These are phyloP conservation scores for Cutaneotrichosporon sp. DNA, from an alignment of 1,284 basidiomycete species.

Conservation along the genomic window DNA sequence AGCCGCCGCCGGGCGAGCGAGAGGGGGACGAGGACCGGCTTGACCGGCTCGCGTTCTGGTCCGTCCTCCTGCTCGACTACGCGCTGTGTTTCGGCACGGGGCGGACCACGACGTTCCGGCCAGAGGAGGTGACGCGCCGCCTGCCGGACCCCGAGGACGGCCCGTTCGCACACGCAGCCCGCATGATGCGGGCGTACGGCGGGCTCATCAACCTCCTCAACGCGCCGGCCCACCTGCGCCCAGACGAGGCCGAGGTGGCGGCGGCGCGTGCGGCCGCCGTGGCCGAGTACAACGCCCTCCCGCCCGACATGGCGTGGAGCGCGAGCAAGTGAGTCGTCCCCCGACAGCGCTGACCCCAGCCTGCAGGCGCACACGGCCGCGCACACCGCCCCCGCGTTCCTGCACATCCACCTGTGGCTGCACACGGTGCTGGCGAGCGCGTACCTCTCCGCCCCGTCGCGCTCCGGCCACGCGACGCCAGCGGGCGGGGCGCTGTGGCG, in stretches of 20 bases:
- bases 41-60: conserved; percentile 38
- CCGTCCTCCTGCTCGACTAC: conserved; percentile 33
- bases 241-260: conserved; percentile 9
- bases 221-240: neutral
- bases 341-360: conserved; percentile 11
- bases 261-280: conserved; percentile 23
- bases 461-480: conserved; percentile 16
- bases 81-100: conserved; percentile 34
- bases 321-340: conserved; percentile 30
- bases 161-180: conserved; percentile 32
- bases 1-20: conserved; percentile 13
- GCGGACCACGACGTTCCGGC: conserved; percentile 32
- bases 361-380: conserved; percentile 30
- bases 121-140: conserved; percentile 32
- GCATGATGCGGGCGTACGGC: conserved; percentile 30
- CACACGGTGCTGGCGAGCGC: conserved; percentile 34
- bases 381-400: conserved; percentile 28
- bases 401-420: conserved; percentile 40
- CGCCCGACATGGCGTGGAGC: conserved; percentile 36
- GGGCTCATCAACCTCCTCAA: conserved; percentile 37
- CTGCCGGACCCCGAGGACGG: conserved; percentile 7
- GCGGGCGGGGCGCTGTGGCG: conserved; percentile 27
- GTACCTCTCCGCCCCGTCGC: conserved; percentile 19
- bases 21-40: conserved; percentile 24
- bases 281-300: conserved; percentile 31